A percentile compares a stretch with the other conserved stretches of the same genome.
phyloP scores from a whole-genome alignment of 2,329 filamentous ascomycete genomes.

The Phialophora chinensis region DNA sequence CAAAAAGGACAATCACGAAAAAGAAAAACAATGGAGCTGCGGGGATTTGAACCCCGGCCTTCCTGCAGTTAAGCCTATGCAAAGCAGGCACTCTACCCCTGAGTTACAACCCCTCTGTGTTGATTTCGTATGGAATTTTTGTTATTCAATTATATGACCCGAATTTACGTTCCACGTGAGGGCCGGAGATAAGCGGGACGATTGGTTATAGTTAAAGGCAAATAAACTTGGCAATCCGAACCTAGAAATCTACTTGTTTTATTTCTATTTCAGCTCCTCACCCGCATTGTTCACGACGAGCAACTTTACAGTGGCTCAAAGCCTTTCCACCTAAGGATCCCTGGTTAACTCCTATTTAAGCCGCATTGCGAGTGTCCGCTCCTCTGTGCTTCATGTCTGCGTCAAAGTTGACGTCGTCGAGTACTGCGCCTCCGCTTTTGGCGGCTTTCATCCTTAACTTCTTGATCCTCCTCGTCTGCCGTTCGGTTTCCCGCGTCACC shows the following conservation, averaged over 20 bases:
- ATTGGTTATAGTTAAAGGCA: background rate
- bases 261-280: background rate
- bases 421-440: conserved; percentile 49
- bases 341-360: background rate
- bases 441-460: conserved; percentile 50
- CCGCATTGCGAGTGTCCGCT: conserved; percentile 2
- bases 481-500: conserved; percentile 53
- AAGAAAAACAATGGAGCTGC: background rate
- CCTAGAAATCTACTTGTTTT: background rate
- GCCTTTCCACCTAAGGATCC: background rate
- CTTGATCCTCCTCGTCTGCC: conserved; percentile 54
- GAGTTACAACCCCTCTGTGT: conserved; percentile 6
- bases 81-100: conserved; percentile 8
- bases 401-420: conserved; percentile 53
- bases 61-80: background rate
- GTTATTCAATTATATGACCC: background rate
- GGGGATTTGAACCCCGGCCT: conserved; percentile 6
- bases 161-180: background rate
- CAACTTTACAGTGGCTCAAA: background rate
- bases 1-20: background rate
- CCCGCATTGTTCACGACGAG: background rate
- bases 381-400: conserved; percentile 43
- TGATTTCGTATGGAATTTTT: background rate
- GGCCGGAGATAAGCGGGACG: background rate
- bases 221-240: no score